phyloP scores from a whole-genome alignment of 1,284 basidiomycete species.

The Irpex lacteus region DNA sequence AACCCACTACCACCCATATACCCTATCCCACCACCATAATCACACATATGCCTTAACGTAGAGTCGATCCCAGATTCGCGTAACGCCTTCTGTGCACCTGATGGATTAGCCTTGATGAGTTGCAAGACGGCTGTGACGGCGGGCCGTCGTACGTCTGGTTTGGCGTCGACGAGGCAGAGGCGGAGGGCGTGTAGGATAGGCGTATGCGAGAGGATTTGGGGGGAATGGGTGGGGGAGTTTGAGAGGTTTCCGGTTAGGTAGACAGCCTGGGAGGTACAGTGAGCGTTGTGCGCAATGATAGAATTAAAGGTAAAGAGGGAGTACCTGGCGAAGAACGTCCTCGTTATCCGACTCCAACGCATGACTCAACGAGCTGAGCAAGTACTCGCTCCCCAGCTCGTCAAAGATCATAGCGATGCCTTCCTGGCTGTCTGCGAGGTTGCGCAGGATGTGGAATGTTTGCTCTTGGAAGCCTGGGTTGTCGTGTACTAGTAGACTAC shows the following conservation, averaged over 20 bases:
- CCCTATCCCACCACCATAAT: constrained; percentile 39
- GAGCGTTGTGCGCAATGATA: not conserved
- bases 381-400: constrained; percentile 43
- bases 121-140: constrained; percentile 56
- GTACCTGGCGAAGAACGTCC: constrained; percentile 52
- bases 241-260: constrained; percentile 62
- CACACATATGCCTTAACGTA: constrained; percentile 47
- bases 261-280: constrained; percentile 27
- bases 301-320: constrained; percentile 3
- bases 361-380: constrained; percentile 43
- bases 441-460: constrained; percentile 57
- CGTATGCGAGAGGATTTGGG: constrained; percentile 45
- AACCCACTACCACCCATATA: constrained; percentile 36
- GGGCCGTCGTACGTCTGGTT: constrained; percentile 55
- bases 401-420: constrained; percentile 59
- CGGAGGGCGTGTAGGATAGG: constrained; percentile 51
- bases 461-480: constrained; percentile 63
- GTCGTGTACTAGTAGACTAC: constrained; percentile 40
- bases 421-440: constrained; percentile 58
- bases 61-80: constrained; percentile 42
- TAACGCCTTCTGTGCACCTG: constrained; percentile 33
- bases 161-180: constrained; percentile 53
- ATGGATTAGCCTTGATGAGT: constrained; percentile 39
- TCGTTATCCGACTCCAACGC: constrained; percentile 49
- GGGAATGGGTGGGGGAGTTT: constrained; percentile 50